A percentile compares a stretch with the other conserved stretches of the same genome.
phyloP scores from a whole-genome alignment of 345 rosid genomes.

The Arabidopsis arenosa region DNA sequence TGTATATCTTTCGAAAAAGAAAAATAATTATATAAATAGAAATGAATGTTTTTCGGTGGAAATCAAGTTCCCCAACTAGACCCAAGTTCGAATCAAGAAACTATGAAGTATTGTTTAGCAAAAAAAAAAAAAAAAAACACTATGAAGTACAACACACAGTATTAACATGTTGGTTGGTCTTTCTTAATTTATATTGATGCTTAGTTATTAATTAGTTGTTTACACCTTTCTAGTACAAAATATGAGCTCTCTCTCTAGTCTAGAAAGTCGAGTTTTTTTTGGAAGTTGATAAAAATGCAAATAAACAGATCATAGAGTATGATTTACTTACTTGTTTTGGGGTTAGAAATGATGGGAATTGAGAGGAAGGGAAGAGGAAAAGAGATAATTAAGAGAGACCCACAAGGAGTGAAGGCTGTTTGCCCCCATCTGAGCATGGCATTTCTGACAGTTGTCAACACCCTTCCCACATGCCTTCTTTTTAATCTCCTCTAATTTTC shows the following conservation, averaged over 20 bases:
- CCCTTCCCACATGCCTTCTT: slow-evolving; percentile 42
- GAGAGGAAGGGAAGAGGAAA: slow-evolving; percentile 42
- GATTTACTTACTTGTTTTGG: not conserved
- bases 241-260: not conserved
- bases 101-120: not conserved
- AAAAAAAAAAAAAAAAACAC: not conserved
- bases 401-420: slow-evolving; percentile 47
- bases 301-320: slow-evolving; percentile 34
- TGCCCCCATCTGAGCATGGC: slow-evolving; percentile 47
- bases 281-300: not conserved
- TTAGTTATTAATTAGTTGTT: not conserved
- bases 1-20: not conserved
- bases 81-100: not conserved
- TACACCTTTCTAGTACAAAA: not conserved
- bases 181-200: slow-evolving; percentile 4
- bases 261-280: not conserved
- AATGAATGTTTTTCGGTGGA: slow-evolving; percentile 32
- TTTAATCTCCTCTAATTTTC: not conserved
- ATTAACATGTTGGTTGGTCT: not conserved
- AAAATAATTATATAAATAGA: not conserved
- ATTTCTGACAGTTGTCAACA: slow-evolving; percentile 45
- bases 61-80: slow-evolving; percentile 20
- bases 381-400: slow-evolving; percentile 43
- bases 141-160: not conserved
- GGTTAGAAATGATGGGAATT: not conserved